Percentiles rank a stretch among this genome's conserved stretches.
These are phyloP conservation scores for Chalciporus sp. DNA, from an alignment of 1,284 basidiomycete genomes.

Conservation along the genomic window DNA sequence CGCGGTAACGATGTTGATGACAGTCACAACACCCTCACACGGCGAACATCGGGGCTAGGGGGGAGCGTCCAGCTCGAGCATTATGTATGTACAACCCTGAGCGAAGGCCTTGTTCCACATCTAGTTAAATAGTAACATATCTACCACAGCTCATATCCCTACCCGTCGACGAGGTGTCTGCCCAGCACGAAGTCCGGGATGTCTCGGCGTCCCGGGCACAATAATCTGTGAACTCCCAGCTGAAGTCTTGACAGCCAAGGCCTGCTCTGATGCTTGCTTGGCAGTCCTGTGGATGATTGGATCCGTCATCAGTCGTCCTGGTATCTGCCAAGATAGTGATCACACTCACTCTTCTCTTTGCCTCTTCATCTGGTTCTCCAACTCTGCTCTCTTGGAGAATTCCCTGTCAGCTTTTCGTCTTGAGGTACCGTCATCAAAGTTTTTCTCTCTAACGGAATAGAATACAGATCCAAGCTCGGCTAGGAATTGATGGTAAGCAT, in stretches of 20 bases:
- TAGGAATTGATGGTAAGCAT: slow-evolving; percentile 33
- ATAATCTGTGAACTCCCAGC: slow-evolving; percentile 69
- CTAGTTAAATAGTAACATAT: neutral
- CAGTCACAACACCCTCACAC: neutral
- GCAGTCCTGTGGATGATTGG: slow-evolving; percentile 49
- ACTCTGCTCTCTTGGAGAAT: slow-evolving; percentile 86
- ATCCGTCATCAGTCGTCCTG: slow-evolving; percentile 5
- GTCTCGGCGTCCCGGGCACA: slow-evolving; percentile 79
- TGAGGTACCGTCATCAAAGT: slow-evolving; percentile 84
- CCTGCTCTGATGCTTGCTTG: slow-evolving; percentile 68
- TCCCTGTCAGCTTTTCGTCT: slow-evolving; percentile 80
- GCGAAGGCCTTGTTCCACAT: neutral
- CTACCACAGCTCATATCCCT: slow-evolving; percentile 40
- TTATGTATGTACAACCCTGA: neutral
- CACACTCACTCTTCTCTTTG: slow-evolving; percentile 81
- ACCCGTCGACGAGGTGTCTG: slow-evolving; percentile 65
- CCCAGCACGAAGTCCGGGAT: slow-evolving; percentile 63
- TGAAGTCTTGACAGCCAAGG: slow-evolving; percentile 58
- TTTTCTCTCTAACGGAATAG: slow-evolving; percentile 94
- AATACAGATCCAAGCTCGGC: slow-evolving; percentile 93
- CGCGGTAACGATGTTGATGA: slow-evolving; percentile 2
- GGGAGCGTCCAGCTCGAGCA: no score
- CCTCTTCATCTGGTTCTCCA: slow-evolving; percentile 87
- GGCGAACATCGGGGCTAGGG: neutral
- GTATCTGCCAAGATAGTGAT: neutral